Base-by-base conservation (phyloP, 192 early-diverging fungal species). In the Spinellus fusiger region DNA sequence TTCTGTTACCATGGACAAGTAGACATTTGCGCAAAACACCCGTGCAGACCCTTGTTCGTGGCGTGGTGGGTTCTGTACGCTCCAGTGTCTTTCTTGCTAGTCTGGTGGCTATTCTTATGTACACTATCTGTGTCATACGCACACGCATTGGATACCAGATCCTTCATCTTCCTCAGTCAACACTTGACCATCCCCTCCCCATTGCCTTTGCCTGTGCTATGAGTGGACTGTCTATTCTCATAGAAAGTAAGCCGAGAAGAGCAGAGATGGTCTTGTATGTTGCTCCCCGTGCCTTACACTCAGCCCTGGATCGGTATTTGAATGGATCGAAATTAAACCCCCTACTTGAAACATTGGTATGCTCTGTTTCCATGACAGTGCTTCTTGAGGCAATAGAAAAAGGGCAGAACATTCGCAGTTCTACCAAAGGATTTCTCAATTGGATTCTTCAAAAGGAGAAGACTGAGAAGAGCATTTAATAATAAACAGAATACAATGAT, bases 201-300 rank as follows among this genome's bases (percentile, higher is more conserved):
- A 73, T 74, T 20, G 76, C 64, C 61, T 71, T 74, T 34, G 77
- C 77, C 9, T 68, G 81, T 15, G 65, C 88, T 53, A 50, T 85
- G 48, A 84, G 80, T 38, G 89, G 89, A 0, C 70, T 84, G 15
- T 85, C 80, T 33, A 70, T 91, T 7, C 62, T 89, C 26, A 59
- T 91, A 10, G 89, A 91, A 33, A 81, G 77, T 51, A 74, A 79
- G 27, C 74, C 75, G 35, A 57, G 77, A 48, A 50, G 77, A 29
- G 79, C 70, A 9, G 78, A 81, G 50, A 80, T 84, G 75, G 72
- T 76, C 2, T 48, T 80, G 0, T 79, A 81, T 70, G 82, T 81
- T 6, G 54, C 75, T 8, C 77, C 75, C 0, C 64, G 82, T 46
- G 76, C 80, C 0, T 64, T 80, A 48, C 75, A 78, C 49, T 73